Percentiles rank a stretch among this genome's conserved stretches.
Conservation (phyloP, 78 protist species). For the Cavenderia fasciculata region DNA sequence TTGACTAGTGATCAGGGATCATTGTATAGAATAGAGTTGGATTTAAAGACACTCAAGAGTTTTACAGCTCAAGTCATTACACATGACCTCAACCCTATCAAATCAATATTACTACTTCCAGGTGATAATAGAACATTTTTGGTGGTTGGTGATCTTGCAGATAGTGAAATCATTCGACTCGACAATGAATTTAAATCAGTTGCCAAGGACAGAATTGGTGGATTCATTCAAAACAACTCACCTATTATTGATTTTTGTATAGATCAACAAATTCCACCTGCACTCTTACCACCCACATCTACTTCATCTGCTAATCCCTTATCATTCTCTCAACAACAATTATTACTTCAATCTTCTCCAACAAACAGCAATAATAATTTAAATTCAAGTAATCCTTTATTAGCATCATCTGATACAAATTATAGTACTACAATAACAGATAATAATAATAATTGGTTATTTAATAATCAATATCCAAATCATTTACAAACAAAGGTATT, state of each 20-base stretch:
- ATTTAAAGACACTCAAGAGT: not conserved
- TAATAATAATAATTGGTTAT: no score
- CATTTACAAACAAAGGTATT: no score
- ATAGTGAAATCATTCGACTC: slow-evolving; percentile 12
- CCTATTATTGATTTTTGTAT: not conserved
- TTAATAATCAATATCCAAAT: no score
- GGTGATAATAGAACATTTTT: not conserved
- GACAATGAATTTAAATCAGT: not conserved
- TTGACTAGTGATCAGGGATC: not conserved
- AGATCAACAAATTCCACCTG: no score
- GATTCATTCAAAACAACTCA: slow-evolving; percentile 1
- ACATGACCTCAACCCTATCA: slow-evolving; percentile 13
- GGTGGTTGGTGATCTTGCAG: slow-evolving; percentile 15
- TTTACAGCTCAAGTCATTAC: not conserved
- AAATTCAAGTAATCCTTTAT: not conserved
- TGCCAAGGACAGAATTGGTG: not conserved
- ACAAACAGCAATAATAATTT: not conserved
- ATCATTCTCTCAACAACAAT: not conserved
- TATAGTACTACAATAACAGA: no score
- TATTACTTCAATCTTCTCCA: not conserved
- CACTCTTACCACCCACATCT: no score
- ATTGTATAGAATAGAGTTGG: not conserved
- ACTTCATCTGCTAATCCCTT: not conserved
- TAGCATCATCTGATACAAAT: no score
- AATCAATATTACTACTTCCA: not conserved